phyloP scores from a whole-genome alignment of 2,329 filamentous ascomycete species.

The Colletotrichum sp. region DNA sequence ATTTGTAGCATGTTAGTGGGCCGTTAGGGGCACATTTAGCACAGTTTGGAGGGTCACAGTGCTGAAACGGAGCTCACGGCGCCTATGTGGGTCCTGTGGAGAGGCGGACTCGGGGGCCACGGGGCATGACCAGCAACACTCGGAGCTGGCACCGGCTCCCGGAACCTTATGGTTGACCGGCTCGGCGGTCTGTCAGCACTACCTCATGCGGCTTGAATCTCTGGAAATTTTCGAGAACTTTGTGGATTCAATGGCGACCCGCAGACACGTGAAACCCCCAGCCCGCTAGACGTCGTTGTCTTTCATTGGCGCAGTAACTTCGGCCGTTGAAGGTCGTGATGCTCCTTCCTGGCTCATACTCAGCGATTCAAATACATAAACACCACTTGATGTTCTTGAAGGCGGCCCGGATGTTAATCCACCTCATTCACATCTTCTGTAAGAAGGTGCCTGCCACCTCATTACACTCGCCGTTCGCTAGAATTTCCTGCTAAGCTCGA shows the following conservation, averaged over 20 bases:
- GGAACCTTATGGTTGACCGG: neutral
- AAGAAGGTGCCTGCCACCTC: neutral
- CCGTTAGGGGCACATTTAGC: neutral
- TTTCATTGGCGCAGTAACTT: neutral
- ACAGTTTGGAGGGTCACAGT: neutral
- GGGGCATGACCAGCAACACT: neutral
- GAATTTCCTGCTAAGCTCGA: neutral
- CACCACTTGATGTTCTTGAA: neutral
- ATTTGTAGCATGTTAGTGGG: neutral
- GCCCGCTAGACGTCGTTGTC: neutral
- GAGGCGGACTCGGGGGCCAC: neutral
- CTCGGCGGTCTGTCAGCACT: neutral
- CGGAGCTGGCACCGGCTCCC: neutral
- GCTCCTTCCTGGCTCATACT: neutral
- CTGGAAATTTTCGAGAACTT: neutral
- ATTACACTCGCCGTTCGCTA: neutral
- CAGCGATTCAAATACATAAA: neutral
- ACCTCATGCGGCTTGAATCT: neutral
- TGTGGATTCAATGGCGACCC: accelerated
- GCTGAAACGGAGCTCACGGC: neutral
- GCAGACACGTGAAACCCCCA: neutral
- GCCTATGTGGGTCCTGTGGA: neutral
- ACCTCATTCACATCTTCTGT: neutral
- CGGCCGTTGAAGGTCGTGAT: neutral
- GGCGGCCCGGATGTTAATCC: neutral